These are phyloP conservation scores for Lyophyllum shimeji DNA, from an alignment of 768 basidiomycete genomes.

Conservation along the genomic window DNA sequence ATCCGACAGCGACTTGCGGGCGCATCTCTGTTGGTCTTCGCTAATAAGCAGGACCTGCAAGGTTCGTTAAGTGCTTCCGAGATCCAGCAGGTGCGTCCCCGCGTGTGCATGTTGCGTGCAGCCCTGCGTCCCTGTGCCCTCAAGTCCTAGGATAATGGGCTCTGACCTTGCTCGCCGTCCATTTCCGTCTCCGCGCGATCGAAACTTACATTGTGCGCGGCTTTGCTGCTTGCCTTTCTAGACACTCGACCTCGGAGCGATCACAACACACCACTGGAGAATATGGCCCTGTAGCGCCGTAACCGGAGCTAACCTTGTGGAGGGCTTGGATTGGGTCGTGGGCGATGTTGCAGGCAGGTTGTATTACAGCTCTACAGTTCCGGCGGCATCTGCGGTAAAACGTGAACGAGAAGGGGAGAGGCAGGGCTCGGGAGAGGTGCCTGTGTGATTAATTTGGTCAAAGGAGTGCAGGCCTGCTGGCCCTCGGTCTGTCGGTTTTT, in stretches of 20 bases:
- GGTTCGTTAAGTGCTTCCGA: constrained; percentile 82
- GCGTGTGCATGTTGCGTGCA: background rate
- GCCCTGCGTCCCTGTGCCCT: constrained; percentile 5
- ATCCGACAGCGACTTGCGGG: constrained; percentile 79
- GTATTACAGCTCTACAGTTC: constrained; percentile 67
- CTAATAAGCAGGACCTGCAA: constrained; percentile 95
- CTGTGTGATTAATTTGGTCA: background rate
- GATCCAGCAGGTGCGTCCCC: constrained; percentile 72
- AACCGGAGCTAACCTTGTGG: constrained; percentile 80
- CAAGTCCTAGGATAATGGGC: background rate
- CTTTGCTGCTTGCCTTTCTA: background rate
- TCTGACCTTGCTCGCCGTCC: background rate
- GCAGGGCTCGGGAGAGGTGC: background rate
- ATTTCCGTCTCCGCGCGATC: background rate
- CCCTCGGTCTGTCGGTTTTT: background rate
- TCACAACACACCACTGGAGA: constrained; percentile 88
- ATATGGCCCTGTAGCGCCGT: constrained; percentile 92
- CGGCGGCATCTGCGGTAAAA: background rate
- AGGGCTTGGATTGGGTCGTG: constrained; percentile 92
- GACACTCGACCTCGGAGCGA: constrained; percentile 57
- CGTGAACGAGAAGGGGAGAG: background rate
- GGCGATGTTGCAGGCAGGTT: constrained; percentile 83
- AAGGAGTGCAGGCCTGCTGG: background rate
- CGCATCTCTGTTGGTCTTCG: constrained; percentile 94
- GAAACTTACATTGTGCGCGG: background rate